A percentile compares a stretch with the other conserved stretches of the same genome.
Conservation (phyloP, 2,329 filamentous ascomycete genomes). For the Ceratocystis diversiconidia region DNA sequence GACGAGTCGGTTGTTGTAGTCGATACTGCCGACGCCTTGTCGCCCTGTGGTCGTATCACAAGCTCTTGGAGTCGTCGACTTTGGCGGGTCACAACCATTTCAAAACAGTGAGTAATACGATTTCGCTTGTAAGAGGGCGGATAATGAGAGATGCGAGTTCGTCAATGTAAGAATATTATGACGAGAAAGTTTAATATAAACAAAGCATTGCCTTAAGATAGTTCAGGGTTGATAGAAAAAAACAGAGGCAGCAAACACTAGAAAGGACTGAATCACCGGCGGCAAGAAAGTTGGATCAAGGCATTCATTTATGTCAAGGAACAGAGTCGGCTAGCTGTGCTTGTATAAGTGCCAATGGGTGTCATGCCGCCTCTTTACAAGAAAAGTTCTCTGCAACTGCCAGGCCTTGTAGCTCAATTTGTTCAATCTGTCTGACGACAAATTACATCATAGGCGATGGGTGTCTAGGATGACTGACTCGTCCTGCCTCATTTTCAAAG, state of each 20-base stretch:
- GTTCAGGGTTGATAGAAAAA: not conserved
- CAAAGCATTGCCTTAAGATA: not conserved
- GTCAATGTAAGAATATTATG: too few species aligned
- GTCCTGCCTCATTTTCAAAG: not conserved
- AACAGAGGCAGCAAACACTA: slow-evolving; percentile 1
- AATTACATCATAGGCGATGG: not conserved
- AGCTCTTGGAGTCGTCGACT: slow-evolving; percentile 4
- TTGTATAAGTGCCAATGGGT: not conserved
- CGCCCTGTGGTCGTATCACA: not conserved
- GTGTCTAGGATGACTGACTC: not conserved
- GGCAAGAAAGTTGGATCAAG: not conserved
- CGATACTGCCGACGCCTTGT: not conserved
- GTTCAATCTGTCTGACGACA: not conserved
- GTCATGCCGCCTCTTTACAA: too few species aligned
- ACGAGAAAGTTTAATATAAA: not conserved
- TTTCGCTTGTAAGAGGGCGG: too few species aligned
- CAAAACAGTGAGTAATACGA: not conserved
- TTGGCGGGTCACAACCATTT: slow-evolving; percentile 4
- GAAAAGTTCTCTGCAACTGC: too few species aligned
- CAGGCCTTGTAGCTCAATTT: not conserved
- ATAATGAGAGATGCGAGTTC: too few species aligned
- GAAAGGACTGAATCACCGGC: not conserved
- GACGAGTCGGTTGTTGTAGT: not conserved
- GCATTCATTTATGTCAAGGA: not conserved
- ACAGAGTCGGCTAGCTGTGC: not conserved